Evolutionary conservation across 1,284 basidiomycete genomes (phyloP).

Genomic region (Tylopilus sp.): DNA sequence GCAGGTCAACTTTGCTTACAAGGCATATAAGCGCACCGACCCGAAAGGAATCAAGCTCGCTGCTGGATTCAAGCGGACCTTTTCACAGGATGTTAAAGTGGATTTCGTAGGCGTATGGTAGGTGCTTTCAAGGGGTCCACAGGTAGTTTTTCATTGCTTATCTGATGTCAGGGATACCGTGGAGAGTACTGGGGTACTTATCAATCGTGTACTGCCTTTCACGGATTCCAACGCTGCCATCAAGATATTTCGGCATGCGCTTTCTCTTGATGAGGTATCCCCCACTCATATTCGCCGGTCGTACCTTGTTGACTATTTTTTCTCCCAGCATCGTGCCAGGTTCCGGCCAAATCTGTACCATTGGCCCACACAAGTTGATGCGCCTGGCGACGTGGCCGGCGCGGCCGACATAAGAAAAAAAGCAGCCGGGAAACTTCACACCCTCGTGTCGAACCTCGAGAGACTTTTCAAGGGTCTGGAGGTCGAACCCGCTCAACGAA

Average conservation of each 20-base stretch:
- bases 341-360: conserved; percentile 55
- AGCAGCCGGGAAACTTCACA: not conserved
- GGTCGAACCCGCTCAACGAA: not conserved
- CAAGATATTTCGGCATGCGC: conserved; percentile 57
- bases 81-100: conserved; percentile 54
- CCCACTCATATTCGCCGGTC: conserved; percentile 2
- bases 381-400: conserved; percentile 16
- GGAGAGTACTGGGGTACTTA: conserved; percentile 57
- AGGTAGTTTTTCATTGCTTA: conserved; percentile 1
- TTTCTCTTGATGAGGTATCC: conserved; percentile 60
- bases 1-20: conserved; percentile 65
- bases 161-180: conserved; percentile 57
- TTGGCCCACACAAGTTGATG: conserved; percentile 31
- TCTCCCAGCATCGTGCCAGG: conserved; percentile 46
- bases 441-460: not conserved
- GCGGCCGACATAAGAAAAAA: not conserved
- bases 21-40: conserved; percentile 53
- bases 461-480: not conserved
- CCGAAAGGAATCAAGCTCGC: conserved; percentile 42
- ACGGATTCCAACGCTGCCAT: conserved; percentile 55
- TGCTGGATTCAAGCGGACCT: conserved; percentile 62
- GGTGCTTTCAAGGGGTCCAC: conserved; percentile 17
- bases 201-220: conserved; percentile 56
- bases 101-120: conserved; percentile 67
- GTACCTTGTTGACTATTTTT: conserved; percentile 9